Evolutionary conservation across 1,284 basidiomycete genomes (phyloP), one percentile per base, ranked within the genome.

Genomic region (Malassezia brasiliensis): DNA sequence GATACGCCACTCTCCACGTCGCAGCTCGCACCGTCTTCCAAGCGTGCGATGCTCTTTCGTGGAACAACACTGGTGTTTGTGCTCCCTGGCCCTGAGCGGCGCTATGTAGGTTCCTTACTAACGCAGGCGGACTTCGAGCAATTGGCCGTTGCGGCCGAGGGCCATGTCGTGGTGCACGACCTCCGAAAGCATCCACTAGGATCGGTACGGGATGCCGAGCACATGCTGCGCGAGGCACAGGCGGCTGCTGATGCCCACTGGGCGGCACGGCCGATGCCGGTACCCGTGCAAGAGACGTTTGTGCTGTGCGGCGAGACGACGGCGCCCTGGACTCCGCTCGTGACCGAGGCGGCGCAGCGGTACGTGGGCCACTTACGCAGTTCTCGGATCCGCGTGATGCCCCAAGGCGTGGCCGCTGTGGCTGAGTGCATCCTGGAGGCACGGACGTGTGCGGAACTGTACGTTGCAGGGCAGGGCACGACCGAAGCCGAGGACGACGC

Each of bases 81-180:
- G 30, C 36, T 57, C 3, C 22, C 50, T 5, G n/a, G 38, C 9
- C 8, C 10, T 6, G 44, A 34, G 12, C 50, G 55, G 9, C 42
- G 48, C 19, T 47, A 38, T 39, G 46, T 47, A 30, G n/a, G 46
- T 47, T 8, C 10, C 8, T n/a, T 3, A 20, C 32, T 31, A 8
- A 49, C 17, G 25, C 30, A 41, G 38, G n/a, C 31, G 22, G 55
- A 57, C 19, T 31, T 45, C 32, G 46, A 28, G 30, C 45, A 57
- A 31, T 20, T 57, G 2, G 50, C 50, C 3, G 34, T 31, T 15
- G 55, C 55, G n/a, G 55, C 55, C 12, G 50, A 42, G 10, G 55
- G 44, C 7, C 37, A 31, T 10, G 55, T 57, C 9, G 17, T 36
- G 9, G 22, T 52, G 14, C 50, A 44, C 25, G 55, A 52, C 19